Conservation (phyloP, 345 rosid genomes). For the Syzygium oleosum region DNA sequence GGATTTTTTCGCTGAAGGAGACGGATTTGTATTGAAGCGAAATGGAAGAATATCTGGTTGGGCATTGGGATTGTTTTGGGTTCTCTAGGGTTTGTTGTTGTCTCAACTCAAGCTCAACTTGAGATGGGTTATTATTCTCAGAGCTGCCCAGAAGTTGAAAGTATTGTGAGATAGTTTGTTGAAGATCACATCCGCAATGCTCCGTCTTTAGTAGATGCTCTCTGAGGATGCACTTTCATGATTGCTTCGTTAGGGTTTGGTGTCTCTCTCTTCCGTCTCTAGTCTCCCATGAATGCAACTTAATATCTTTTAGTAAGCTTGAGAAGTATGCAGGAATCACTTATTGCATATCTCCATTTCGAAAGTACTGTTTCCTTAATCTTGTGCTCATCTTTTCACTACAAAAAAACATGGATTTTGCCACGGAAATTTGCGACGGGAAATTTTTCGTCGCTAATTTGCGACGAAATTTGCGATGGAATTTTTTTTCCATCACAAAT, state of each 20-base stretch:
- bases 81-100: not conserved
- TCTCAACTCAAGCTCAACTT: slow-evolving; percentile 42
- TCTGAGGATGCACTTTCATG: slow-evolving; percentile 89
- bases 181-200: slow-evolving; percentile 50
- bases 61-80: not conserved
- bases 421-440: too few relatives aligned
- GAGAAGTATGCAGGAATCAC: not conserved
- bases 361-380: not conserved
- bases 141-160: slow-evolving; percentile 76
- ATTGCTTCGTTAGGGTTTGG: slow-evolving; percentile 69
- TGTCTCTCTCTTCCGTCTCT: not conserved
- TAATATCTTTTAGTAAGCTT: not conserved
- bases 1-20: not conserved
- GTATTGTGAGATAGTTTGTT: slow-evolving; percentile 47
- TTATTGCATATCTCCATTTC: not conserved
- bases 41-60: not conserved
- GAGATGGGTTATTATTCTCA: slow-evolving; percentile 44
- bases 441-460: too few relatives aligned
- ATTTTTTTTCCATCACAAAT: too few relatives aligned
- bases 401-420: too few relatives aligned
- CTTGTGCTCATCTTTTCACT: not conserved
- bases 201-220: slow-evolving; percentile 67
- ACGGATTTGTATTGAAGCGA: not conserved
- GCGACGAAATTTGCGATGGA: too few relatives aligned
- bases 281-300: not conserved